Percentiles rank a stretch among this genome's conserved stretches.
phyloP scores from a whole-genome alignment of 148 eudicot genomes.

The Rhododendron williamsianum region DNA sequence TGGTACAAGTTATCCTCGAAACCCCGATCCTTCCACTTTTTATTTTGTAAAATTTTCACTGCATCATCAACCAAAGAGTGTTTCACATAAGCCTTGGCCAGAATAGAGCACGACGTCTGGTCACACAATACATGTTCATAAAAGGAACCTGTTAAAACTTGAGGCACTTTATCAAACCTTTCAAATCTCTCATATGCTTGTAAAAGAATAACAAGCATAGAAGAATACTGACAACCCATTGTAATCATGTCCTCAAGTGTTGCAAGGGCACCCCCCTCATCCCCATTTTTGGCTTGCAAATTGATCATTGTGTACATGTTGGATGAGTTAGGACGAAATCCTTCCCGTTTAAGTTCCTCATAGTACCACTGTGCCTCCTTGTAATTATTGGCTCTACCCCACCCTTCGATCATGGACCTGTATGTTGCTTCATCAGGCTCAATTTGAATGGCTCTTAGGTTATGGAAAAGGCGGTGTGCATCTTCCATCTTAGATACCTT shows the following conservation, averaged over 20 bases:
- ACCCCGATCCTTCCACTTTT: conserved; percentile 61
- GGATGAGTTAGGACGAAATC: conserved; percentile 70
- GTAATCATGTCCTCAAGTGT: conserved; percentile 64
- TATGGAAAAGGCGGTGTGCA: conserved; percentile 47
- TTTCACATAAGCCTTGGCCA: conserved; percentile 85
- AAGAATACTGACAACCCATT: conserved; percentile 69
- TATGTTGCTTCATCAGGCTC: conserved; percentile 82
- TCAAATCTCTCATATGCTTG: conserved; percentile 73
- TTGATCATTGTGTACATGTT: conserved; percentile 73
- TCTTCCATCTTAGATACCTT: conserved; percentile 54
- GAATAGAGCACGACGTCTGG: conserved; percentile 80
- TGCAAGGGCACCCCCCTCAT: conserved; percentile 45
- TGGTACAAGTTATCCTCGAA: conserved; percentile 91
- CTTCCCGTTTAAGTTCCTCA: conserved; percentile 47
- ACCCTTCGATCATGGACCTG: conserved; percentile 97
- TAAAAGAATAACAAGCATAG: conserved; percentile 65
- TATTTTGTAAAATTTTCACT: conserved; percentile 46
- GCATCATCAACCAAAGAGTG: conserved; percentile 57
- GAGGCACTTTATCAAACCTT: conserved; percentile 51
- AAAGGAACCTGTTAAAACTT: conserved; percentile 47
- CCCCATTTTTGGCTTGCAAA: conserved; percentile 59
- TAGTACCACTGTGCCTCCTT: conserved; percentile 57
- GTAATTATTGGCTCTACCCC: conserved; percentile 65
- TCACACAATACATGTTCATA: conserved; percentile 57
- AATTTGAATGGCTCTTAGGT: conserved; percentile 41